Conservation (phyloP, 2,329 filamentous ascomycete species). For the Pochonia chlamydosporia region DNA sequence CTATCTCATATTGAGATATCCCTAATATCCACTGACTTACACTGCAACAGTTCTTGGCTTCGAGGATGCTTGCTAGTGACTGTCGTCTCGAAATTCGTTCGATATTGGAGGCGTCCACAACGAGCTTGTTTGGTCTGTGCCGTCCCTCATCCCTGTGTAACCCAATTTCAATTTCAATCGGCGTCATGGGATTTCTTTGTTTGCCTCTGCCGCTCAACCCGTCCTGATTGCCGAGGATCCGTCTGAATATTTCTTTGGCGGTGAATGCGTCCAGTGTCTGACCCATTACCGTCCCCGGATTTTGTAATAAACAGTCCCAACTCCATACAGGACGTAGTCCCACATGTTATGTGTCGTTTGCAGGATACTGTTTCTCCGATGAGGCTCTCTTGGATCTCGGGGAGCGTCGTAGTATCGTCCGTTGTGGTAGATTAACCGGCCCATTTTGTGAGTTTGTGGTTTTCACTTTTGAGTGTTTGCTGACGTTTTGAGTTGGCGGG, state of each 20-base stretch:
- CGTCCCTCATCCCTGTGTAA: neutral
- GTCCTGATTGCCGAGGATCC: neutral
- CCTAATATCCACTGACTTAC: no score
- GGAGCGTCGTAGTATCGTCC: constrained; percentile 21
- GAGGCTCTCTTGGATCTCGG: constrained; percentile 7
- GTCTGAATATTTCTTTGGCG: neutral
- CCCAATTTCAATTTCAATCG: neutral
- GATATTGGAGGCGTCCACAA: neutral
- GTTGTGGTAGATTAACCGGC: constrained; percentile 22
- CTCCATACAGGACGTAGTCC: constrained; percentile 32
- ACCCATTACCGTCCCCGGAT: constrained; percentile 19
- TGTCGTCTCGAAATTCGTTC: neutral
- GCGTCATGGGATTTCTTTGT: neutral
- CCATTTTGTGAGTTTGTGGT: neutral
- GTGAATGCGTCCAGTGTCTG: neutral
- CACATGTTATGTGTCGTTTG: constrained; percentile 30
- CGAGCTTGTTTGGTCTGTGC: neutral
- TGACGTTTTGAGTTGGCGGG: no score
- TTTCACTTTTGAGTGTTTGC: no score
- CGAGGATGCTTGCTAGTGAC: no score
- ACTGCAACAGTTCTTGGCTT: no score
- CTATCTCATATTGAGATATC: no score
- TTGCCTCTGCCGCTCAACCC: neutral
- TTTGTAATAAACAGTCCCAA: constrained; percentile 33
- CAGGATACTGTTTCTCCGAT: constrained; percentile 19